Conservation (phyloP, 225 moss, liverwort and hornwort species). For the Pseudoscleropodium purum region DNA sequence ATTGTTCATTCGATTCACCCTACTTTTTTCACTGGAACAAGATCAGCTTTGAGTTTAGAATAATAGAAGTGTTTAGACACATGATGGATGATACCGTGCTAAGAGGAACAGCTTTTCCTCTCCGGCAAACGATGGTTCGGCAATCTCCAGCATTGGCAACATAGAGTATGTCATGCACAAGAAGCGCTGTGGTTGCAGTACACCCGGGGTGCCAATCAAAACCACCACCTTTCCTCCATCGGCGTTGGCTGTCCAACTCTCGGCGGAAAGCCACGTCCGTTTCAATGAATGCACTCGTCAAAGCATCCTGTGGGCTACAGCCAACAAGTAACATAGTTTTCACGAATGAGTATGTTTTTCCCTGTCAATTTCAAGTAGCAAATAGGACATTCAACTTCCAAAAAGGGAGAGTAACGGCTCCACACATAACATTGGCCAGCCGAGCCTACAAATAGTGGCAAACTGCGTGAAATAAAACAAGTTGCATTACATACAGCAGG, state of each 20-base stretch:
- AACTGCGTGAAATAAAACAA: background rate
- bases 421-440: background rate
- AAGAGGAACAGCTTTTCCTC: constrained; percentile 42
- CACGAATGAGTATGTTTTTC: background rate
- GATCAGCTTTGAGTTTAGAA: background rate
- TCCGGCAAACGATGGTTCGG: constrained; percentile 49
- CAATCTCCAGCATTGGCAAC: constrained; percentile 75
- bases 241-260: constrained; percentile 37
- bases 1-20: background rate
- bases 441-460: background rate
- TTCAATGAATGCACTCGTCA: constrained; percentile 33
- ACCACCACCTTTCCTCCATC: constrained; percentile 40
- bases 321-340: background rate
- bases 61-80: background rate
- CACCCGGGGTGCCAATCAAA: constrained; percentile 64
- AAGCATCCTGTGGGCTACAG: constrained; percentile 45
- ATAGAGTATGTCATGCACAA: constrained; percentile 39
- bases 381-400: background rate
- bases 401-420: background rate
- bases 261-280: constrained; percentile 50
- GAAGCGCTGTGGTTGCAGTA: constrained; percentile 41
- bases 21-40: background rate
- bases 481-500: background rate
- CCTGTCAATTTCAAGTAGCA: background rate
- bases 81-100: constrained; percentile 32